phyloP scores from a whole-genome alignment of 345 rosid genomes.

The Gossypioides kirkii region DNA sequence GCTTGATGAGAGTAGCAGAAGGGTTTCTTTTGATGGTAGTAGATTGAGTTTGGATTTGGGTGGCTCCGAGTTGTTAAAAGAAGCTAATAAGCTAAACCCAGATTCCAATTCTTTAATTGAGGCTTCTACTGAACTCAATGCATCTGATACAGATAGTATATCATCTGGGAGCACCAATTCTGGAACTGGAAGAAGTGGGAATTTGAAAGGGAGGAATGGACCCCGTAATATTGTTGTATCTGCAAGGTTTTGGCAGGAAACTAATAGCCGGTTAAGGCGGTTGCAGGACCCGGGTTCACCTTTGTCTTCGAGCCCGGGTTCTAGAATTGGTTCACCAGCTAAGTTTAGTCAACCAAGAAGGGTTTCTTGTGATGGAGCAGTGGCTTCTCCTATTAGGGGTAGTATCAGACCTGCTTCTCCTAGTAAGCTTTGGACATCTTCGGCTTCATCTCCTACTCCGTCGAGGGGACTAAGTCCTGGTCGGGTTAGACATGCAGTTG shows the following conservation, averaged over 20 bases:
- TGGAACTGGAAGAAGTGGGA: constrained; percentile 40
- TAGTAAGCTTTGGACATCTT: constrained; percentile 62
- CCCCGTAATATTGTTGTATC: constrained; percentile 46
- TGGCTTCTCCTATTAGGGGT: constrained; percentile 58
- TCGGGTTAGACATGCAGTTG: constrained; percentile 44
- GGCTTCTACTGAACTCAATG: constrained; percentile 53
- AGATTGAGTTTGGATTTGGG: constrained; percentile 56
- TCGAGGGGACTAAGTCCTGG: constrained; percentile 75
- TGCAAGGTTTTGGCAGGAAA: constrained; percentile 93
- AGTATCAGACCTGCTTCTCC: constrained; percentile 72
- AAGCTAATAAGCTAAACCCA: constrained; percentile 29
- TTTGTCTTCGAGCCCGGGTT: constrained; percentile 51
- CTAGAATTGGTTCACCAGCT: constrained; percentile 45
- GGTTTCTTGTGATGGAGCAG: constrained; percentile 50
- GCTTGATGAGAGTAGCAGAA: constrained; percentile 39
- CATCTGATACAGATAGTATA: constrained; percentile 73
- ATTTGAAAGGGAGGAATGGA: constrained; percentile 37
- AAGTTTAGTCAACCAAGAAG: constrained; percentile 62
- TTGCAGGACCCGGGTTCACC: constrained; percentile 85
- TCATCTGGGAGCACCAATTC: constrained; percentile 68
- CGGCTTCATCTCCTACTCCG: constrained; percentile 37
- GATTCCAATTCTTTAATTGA: constrained; percentile 44
- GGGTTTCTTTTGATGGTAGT: constrained; percentile 40
- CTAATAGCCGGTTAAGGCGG: constrained; percentile 80
- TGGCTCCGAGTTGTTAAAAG: constrained; percentile 29